Conservation (phyloP, 1,284 basidiomycete species). For the Abortiporus biennis region DNA sequence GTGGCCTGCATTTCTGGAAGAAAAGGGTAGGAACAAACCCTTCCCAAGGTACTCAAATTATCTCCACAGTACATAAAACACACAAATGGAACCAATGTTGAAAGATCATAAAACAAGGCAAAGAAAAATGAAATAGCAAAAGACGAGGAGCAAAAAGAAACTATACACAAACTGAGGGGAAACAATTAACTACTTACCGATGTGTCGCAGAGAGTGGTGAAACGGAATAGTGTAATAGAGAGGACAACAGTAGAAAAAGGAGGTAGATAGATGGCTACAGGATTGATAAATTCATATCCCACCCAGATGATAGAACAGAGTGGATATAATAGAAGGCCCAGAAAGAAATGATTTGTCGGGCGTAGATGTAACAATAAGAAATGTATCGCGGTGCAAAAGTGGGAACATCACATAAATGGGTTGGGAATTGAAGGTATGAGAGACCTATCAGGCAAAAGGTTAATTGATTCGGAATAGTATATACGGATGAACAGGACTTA, state of each 20-base stretch:
- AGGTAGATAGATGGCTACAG: background rate
- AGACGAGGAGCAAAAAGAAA: background rate
- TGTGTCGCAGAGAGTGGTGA: background rate
- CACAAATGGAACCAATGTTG: background rate
- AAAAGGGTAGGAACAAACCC: too few relatives aligned
- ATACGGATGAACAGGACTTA: constrained; percentile 30
- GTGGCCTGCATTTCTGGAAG: too few relatives aligned
- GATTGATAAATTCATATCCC: background rate
- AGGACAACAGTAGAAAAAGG: background rate
- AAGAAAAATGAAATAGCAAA: background rate
- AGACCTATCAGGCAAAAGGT: constrained; percentile 4
- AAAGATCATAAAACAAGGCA: background rate
- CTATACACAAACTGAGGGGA: background rate
- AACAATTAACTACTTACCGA: background rate
- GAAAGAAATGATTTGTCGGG: too few relatives aligned
- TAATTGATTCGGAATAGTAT: background rate
- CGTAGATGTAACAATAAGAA: too few relatives aligned
- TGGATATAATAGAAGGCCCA: too few relatives aligned
- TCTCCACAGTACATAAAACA: background rate
- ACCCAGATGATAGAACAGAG: too few relatives aligned
- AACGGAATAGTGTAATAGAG: background rate
- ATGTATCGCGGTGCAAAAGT: too few relatives aligned
- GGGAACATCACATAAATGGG: constrained; percentile 12
- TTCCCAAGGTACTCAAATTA: background rate
- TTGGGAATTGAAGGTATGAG: constrained; percentile 10